Evolutionary conservation across 805 yeast species (phyloP).

Genomic region (Maudiozyma saulgeensis): DNA sequence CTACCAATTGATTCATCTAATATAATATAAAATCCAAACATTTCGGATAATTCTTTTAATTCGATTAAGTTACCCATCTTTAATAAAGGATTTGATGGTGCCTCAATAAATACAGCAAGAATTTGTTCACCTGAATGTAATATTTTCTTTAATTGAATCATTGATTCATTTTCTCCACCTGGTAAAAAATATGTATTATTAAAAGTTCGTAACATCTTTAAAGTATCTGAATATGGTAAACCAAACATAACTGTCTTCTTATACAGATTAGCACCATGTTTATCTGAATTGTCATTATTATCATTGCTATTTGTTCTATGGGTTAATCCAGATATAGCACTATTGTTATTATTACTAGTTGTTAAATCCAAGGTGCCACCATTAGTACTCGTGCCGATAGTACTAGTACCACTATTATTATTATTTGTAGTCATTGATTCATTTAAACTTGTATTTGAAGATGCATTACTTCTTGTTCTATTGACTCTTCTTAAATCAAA

Average conservation of each 20-base stretch:
- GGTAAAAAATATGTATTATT: constrained; percentile 89
- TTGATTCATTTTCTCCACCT: constrained; percentile 53
- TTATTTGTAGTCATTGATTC: not conserved
- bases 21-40: constrained; percentile 66
- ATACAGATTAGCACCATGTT: constrained; percentile 13
- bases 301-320: constrained; percentile 10
- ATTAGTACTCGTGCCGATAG: no score
- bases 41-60: constrained; percentile 54
- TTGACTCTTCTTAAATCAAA: constrained; percentile 28
- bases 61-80: constrained; percentile 70
- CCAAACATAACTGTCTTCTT: constrained; percentile 86
- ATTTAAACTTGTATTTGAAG: not conserved
- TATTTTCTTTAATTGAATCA: constrained; percentile 48
- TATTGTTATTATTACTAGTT: no score
- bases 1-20: constrained; percentile 96
- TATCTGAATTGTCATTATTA: not conserved
- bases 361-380: not conserved
- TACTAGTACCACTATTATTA: not conserved
- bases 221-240: constrained; percentile 89
- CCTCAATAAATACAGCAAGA: constrained; percentile 79
- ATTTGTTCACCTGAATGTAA: constrained; percentile 57
- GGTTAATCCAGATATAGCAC: not conserved
- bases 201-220: constrained; percentile 75
- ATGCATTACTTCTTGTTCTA: constrained; percentile 11
- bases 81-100: constrained; percentile 90